Conservation (phyloP, 2,329 filamentous ascomycete species). For the Epicoccum sorghinum region DNA sequence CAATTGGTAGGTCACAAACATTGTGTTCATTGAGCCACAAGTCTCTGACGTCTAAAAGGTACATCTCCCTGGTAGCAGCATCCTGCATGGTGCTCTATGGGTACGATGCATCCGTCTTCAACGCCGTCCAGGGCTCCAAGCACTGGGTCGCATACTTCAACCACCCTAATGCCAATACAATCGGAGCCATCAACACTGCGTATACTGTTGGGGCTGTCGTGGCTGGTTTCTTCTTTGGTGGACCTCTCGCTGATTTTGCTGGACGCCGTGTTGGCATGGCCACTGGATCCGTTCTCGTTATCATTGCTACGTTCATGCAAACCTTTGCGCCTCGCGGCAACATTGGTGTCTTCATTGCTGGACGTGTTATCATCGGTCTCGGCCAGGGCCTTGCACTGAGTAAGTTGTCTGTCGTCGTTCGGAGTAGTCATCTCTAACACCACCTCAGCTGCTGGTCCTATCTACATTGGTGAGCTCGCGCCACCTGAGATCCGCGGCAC, state of each 20-base stretch:
- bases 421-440: constrained; percentile 4
- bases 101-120: constrained; percentile 77
- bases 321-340: constrained; percentile 64
- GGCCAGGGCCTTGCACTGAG: constrained; percentile 72
- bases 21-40: too few species aligned
- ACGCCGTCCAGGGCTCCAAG: constrained; percentile 70
- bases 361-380: constrained; percentile 71
- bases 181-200: constrained; percentile 68
- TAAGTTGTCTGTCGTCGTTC: constrained; percentile 35
- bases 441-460: constrained; percentile 64
- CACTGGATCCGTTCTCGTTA: constrained; percentile 67
- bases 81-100: constrained; percentile 78
- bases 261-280: constrained; percentile 71
- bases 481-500: constrained; percentile 68
- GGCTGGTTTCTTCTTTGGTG: constrained; percentile 72
- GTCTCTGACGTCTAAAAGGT: constrained; percentile 53
- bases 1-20: constrained; percentile 50
- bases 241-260: constrained; percentile 66
- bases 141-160: constrained; percentile 72
- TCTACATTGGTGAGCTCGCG: constrained; percentile 73
- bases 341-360: constrained; percentile 71
- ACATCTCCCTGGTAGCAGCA: constrained; percentile 72
- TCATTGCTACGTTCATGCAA: constrained; percentile 73
- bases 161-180: constrained; percentile 52
- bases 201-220: constrained; percentile 75